Evolutionary conservation across 768 basidiomycete genomes (phyloP), one percentile per base, ranked within the genome.

Genomic region (Lactifluus echinatus): DNA sequence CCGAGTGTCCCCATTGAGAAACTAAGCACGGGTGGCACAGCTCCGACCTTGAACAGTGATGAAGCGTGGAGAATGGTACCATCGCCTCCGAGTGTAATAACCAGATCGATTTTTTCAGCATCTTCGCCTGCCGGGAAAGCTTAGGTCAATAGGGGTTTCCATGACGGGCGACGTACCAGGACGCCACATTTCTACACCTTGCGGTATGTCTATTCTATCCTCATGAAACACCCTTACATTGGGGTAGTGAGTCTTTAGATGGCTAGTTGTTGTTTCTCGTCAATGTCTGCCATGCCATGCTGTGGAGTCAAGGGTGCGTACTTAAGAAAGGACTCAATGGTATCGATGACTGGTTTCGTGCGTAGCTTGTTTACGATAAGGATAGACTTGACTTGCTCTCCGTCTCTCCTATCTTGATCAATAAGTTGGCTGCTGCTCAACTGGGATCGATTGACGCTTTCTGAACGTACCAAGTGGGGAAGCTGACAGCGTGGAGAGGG

Each of bases 41-140:
- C 88, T n/a, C 88, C 91, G 3, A 82, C 75, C 63, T 84, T 88
- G 70, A 97, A 97, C 8, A 97, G 73, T 7, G 91, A 91, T 1
- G 93, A 93, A 0, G 92, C 90, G 67, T 94, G 93, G 1, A 97
- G 77, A 48, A 96, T 93, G 5, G 94, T 96, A 8, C 94, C 94
- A 67, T 97, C 94, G 33, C 94, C 94, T 44, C 94, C 94, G 1
- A 97, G 72, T 0, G 94, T 95, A 26, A 96, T 82, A 19, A 96
- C 85, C 8, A 97, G 75, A 68, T 93, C 89, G 56, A 95, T 88
- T 53, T 78, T 78, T 62, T 83, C 75, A 3, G 84, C 74, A 43
- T 74, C 76, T 45, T 78, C 78, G 75, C 64, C 53, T 64, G 43
- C 42, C 19, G 42, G 40, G 34, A 36, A 29, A 31, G 17, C 15